Evolutionary conservation across 2,329 filamentous ascomycete species (phyloP).

Genomic region (Trichophyton mentagrophytes): DNA sequence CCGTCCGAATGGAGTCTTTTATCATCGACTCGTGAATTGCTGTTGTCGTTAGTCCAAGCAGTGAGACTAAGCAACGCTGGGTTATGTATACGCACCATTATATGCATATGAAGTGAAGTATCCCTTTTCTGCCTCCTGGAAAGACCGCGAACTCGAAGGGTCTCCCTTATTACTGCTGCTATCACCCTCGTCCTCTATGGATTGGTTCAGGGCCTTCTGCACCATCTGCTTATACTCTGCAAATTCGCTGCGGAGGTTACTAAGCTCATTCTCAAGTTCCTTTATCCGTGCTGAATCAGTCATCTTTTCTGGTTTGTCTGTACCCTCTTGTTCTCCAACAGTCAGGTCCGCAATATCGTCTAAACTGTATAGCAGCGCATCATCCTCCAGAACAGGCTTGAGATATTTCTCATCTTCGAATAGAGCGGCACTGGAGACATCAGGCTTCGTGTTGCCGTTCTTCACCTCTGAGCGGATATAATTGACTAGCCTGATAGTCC

Average conservation of each 20-base stretch:
- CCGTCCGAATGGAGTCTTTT: slow-evolving; percentile 75
- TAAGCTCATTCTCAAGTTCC: slow-evolving; percentile 50
- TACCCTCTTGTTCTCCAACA: slow-evolving; percentile 14
- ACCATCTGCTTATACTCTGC: slow-evolving; percentile 53
- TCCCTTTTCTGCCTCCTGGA: slow-evolving; percentile 43
- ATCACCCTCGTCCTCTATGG: slow-evolving; percentile 47
- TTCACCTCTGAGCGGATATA: slow-evolving; percentile 43
- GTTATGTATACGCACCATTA: slow-evolving; percentile 43
- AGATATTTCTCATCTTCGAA: slow-evolving; percentile 72
- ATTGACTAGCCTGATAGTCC: slow-evolving; percentile 62
- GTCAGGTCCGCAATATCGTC: slow-evolving; percentile 54
- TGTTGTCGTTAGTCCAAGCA: slow-evolving; percentile 22
- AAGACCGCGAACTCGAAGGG: slow-evolving; percentile 17
- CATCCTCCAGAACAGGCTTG: slow-evolving; percentile 74
- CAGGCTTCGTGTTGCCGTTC: slow-evolving; percentile 36
- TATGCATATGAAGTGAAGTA: slow-evolving; percentile 55
- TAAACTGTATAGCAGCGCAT: slow-evolving; percentile 74
- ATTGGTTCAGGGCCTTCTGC: slow-evolving; percentile 52
- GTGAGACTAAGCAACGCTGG: neutral
- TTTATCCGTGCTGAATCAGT: slow-evolving; percentile 38
- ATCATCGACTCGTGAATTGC: slow-evolving; percentile 95
- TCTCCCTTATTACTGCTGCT: slow-evolving; percentile 20
- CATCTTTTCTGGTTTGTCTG: slow-evolving; percentile 14
- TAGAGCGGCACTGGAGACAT: slow-evolving; percentile 46
- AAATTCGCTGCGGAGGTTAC: slow-evolving; percentile 48